These are phyloP conservation scores for Fusarium incarnatum DNA, from an alignment of 2,329 filamentous ascomycete genomes.

Conservation along the genomic window DNA sequence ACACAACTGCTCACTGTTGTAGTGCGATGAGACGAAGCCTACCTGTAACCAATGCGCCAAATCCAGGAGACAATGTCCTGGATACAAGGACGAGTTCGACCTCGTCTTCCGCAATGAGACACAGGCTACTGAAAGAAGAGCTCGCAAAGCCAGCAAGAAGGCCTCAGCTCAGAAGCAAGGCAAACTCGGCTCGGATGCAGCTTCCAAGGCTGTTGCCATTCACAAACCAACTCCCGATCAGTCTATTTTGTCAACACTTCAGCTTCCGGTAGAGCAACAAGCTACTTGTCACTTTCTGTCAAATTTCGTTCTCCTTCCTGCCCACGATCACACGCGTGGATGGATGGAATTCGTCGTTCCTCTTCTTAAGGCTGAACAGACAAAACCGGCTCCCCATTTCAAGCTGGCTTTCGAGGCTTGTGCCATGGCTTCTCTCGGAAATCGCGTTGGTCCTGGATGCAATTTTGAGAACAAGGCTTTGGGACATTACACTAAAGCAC, in stretches of 20 bases:
- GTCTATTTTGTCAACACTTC: conserved; percentile 51
- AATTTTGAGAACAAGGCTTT: conserved; percentile 57
- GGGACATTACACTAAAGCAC: conserved; percentile 66
- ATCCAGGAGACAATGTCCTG: conserved; percentile 71
- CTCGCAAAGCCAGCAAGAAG: conserved; percentile 66
- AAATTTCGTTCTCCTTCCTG: conserved; percentile 69
- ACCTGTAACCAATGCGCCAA: conserved; percentile 74
- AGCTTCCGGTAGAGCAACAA: conserved; percentile 64
- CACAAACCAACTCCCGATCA: conserved; percentile 39
- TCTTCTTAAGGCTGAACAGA: conserved; percentile 59
- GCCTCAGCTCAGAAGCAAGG: conserved; percentile 53
- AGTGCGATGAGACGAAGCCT: conserved; percentile 77
- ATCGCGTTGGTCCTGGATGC: conserved; percentile 55
- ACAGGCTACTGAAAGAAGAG: conserved; percentile 72
- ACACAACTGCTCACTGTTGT: conserved; percentile 26
- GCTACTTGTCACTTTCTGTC: conserved; percentile 70
- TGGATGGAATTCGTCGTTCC: conserved; percentile 71
- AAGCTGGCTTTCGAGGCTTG: conserved; percentile 70
- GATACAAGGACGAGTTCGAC: conserved; percentile 78
- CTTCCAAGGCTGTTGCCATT: conserved; percentile 24
- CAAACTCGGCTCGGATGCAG: conserved; percentile 32
- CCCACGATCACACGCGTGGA: conserved; percentile 62
- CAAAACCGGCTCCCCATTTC: conserved; percentile 59
- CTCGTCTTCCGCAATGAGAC: conserved; percentile 80
- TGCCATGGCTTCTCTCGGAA: conserved; percentile 67